Conservation (phyloP, 2,329 filamentous ascomycete species). For the Curvularia lunata region DNA sequence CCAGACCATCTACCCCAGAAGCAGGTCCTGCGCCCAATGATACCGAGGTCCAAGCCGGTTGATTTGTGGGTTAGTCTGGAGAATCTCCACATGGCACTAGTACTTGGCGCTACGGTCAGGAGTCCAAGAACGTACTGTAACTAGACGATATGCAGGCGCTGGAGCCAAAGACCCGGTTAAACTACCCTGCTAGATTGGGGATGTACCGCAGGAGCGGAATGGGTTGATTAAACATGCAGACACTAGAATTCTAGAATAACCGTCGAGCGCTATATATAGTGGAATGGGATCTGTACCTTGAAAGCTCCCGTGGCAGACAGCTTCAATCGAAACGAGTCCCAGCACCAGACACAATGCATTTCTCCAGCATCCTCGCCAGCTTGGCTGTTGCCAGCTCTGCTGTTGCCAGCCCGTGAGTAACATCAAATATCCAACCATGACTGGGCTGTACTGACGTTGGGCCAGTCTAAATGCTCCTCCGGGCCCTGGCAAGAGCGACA, state of each 20-base stretch:
- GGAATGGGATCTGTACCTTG: neutral
- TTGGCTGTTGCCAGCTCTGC: slow-evolving; percentile 32
- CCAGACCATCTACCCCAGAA: slow-evolving; percentile 20
- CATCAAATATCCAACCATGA: neutral
- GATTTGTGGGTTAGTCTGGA: slow-evolving; percentile 29
- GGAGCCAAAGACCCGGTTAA: slow-evolving; percentile 29
- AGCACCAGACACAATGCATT: slow-evolving; percentile 30
- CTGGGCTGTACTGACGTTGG: neutral
- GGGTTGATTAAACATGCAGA: slow-evolving; percentile 16
- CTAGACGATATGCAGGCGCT: slow-evolving; percentile 9
- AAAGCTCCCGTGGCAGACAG: slow-evolving; percentile 15
- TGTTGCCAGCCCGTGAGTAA: slow-evolving; percentile 27
- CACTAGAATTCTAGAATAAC: slow-evolving; percentile 29
- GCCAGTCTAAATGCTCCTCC: slow-evolving; percentile 13
- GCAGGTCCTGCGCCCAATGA: slow-evolving; percentile 11
- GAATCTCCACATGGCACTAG: slow-evolving; percentile 16
- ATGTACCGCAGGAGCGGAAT: slow-evolving; percentile 20
- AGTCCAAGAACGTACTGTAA: slow-evolving; percentile 6
- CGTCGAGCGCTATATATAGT: slow-evolving; percentile 25
- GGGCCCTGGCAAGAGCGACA: slow-evolving; percentile 19
- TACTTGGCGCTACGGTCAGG: slow-evolving; percentile 9
- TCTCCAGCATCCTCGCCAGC: slow-evolving; percentile 33
- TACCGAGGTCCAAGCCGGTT: slow-evolving; percentile 33
- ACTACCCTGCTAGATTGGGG: slow-evolving; percentile 9
- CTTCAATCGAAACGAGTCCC: neutral